Conservation (phyloP, 768 basidiomycete genomes). For the Sporobolomyces phaffii region DNA sequence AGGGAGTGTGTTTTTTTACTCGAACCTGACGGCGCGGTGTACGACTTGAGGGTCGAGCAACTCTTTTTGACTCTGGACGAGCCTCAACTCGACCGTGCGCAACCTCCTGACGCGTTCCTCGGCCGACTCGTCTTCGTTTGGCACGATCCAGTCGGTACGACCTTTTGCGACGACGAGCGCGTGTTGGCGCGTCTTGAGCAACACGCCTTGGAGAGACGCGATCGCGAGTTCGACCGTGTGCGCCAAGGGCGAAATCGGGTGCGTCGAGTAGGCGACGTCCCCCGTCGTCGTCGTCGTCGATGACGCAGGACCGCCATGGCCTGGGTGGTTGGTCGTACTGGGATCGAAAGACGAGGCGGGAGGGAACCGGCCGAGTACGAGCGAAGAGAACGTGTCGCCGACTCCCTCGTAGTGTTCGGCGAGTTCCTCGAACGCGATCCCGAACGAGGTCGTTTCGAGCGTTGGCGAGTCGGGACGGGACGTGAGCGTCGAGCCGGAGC, state of each 20-base stretch:
- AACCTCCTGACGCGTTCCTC: constrained; percentile 65
- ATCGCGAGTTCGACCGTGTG: constrained; percentile 63
- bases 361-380: constrained; percentile 72
- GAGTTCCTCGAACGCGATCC: constrained; percentile 66
- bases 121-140: constrained; percentile 35
- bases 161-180: constrained; percentile 57
- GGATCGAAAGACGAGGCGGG: neutral
- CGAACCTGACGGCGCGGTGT: constrained; percentile 35
- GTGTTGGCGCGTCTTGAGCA: constrained; percentile 58
- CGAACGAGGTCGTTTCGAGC: constrained; percentile 52
- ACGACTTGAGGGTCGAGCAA: constrained; percentile 35
- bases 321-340: constrained; percentile 8
- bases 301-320: too few species aligned
- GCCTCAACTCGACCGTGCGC: constrained; percentile 74
- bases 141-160: constrained; percentile 57
- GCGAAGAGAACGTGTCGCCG: constrained; percentile 91
- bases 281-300: too few species aligned
- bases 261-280: constrained; percentile 13
- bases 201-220: constrained; percentile 67
- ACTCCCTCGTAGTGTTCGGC: constrained; percentile 93
- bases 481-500: constrained; percentile 63
- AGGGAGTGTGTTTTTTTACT: too few species aligned
- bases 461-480: constrained; percentile 33
- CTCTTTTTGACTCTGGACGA: constrained; percentile 56
- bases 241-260: constrained; percentile 52